Conservation (phyloP, 164 flowering plant species). For the Cinnamomum chago region DNA sequence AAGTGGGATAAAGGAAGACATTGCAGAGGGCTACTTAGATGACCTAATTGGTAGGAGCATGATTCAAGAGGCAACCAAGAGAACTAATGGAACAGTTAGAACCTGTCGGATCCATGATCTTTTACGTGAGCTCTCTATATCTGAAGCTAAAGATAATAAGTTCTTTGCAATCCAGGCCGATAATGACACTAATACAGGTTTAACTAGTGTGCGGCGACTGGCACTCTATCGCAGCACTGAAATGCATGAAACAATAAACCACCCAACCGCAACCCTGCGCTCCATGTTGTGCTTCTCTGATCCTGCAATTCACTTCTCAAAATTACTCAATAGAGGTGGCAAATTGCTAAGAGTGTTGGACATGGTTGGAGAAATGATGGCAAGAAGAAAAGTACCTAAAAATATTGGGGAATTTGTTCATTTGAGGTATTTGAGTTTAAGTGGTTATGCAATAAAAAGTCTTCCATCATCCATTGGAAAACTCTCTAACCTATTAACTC, state of each 20-base stretch:
- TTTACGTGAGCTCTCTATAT: neutral
- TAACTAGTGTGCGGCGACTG: neutral
- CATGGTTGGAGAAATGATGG: too few relatives aligned
- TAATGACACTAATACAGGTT: neutral
- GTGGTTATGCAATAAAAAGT: neutral
- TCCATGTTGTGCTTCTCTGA: neutral
- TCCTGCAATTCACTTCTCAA: too few relatives aligned
- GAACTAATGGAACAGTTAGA: slow-evolving; percentile 15
- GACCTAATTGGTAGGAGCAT: neutral
- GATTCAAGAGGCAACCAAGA: neutral
- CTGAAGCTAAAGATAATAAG: neutral
- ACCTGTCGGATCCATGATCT: slow-evolving; percentile 46
- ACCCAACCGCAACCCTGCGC: neutral
- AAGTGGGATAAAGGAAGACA: neutral
- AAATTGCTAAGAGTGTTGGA: too few relatives aligned
- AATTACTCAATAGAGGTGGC: too few relatives aligned
- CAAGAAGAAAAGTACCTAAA: slow-evolving; percentile 16
- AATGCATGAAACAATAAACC: neutral
- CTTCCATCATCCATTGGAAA: neutral
- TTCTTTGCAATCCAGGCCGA: neutral
- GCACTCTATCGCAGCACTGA: neutral
- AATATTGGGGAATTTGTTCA: slow-evolving; percentile 5
- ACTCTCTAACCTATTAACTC: slow-evolving; percentile 13
- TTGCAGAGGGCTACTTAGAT: neutral
- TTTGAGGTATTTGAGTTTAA: slow-evolving; percentile 7